Conservation (phyloP, 805 yeast genomes). For the Starmerella kuoi region DNA sequence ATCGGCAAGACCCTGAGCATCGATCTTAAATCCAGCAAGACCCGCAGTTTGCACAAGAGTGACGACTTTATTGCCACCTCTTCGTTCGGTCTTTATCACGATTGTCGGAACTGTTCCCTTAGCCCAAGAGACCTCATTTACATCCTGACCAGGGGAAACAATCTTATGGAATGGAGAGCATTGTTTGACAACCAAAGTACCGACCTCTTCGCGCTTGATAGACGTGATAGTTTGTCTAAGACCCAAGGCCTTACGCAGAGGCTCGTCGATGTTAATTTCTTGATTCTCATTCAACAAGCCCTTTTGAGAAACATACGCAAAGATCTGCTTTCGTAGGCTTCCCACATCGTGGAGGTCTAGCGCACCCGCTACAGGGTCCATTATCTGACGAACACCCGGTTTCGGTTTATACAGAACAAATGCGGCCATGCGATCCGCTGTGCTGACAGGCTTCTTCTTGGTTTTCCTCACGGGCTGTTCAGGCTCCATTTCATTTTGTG, state of each 20-base stretch:
- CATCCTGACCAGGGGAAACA: conserved; percentile 38
- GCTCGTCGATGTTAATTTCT: conserved; percentile 43
- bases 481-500: conserved; percentile 10
- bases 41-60: conserved; percentile 49
- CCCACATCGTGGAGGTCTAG: conserved; percentile 23
- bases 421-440: conserved; percentile 19
- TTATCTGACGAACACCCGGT: conserved; percentile 20
- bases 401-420: conserved; percentile 25
- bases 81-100: conserved; percentile 54
- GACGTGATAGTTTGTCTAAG: conserved; percentile 26
- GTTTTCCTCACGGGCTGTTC: conserved; percentile 11
- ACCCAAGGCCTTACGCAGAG: conserved; percentile 36
- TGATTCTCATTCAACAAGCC: conserved; percentile 41
- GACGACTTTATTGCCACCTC: conserved; percentile 68
- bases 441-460: conserved; percentile 3
- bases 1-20: conserved; percentile 51
- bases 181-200: conserved; percentile 36
- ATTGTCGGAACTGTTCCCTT: conserved; percentile 64
- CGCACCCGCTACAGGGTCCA: conserved; percentile 12
- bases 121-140: conserved; percentile 30
- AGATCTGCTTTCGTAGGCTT: conserved; percentile 44
- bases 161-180: conserved; percentile 35
- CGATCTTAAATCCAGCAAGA: conserved; percentile 55
- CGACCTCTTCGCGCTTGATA: conserved; percentile 30
- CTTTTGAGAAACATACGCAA: conserved; percentile 43